Evolutionary conservation across 2,329 filamentous ascomycete genomes (phyloP).

Genomic region (Neospermospora avenae): DNA sequence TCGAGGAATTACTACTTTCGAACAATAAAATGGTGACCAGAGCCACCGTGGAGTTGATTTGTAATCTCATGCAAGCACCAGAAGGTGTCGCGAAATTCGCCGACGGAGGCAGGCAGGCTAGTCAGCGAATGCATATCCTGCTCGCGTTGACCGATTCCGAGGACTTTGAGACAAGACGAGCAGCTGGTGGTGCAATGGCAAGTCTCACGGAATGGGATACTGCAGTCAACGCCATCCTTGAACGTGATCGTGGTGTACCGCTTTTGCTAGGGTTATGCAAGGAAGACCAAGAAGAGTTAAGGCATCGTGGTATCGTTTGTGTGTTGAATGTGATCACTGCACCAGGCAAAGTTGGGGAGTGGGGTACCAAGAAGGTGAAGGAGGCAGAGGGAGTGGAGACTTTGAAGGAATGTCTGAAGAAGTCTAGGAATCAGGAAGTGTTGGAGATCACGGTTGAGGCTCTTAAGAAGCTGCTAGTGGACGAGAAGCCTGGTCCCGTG

Average conservation of each 20-base stretch:
- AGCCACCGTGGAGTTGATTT: constrained; percentile 83
- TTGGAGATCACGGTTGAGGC: constrained; percentile 69
- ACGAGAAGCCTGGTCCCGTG: constrained; percentile 16
- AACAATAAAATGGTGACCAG: constrained; percentile 74
- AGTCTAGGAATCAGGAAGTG: constrained; percentile 65
- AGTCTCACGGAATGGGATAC: constrained; percentile 76
- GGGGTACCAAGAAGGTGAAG: constrained; percentile 58
- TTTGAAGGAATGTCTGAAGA: constrained; percentile 67
- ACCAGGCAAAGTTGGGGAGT: constrained; percentile 61
- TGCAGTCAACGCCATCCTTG: constrained; percentile 68
- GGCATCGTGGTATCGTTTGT: constrained; percentile 71
- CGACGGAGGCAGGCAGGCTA: constrained; percentile 62
- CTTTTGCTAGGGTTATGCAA: constrained; percentile 78
- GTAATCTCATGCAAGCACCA: constrained; percentile 76
- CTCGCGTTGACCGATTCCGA: constrained; percentile 86
- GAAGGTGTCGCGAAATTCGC: constrained; percentile 67
- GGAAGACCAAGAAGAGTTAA: constrained; percentile 67
- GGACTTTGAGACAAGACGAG: constrained; percentile 73
- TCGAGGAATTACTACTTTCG: constrained; percentile 81
- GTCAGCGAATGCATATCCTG: constrained; percentile 75
- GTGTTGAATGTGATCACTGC: constrained; percentile 69
- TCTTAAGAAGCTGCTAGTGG: constrained; percentile 50
- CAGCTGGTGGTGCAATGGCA: constrained; percentile 84
- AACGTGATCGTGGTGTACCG: constrained; percentile 67
- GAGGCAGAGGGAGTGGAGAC: constrained; percentile 62